Percentiles rank a stretch among this genome's conserved stretches.
Conservation (phyloP, 1,284 basidiomycete species). For the Mycena citricolor region DNA sequence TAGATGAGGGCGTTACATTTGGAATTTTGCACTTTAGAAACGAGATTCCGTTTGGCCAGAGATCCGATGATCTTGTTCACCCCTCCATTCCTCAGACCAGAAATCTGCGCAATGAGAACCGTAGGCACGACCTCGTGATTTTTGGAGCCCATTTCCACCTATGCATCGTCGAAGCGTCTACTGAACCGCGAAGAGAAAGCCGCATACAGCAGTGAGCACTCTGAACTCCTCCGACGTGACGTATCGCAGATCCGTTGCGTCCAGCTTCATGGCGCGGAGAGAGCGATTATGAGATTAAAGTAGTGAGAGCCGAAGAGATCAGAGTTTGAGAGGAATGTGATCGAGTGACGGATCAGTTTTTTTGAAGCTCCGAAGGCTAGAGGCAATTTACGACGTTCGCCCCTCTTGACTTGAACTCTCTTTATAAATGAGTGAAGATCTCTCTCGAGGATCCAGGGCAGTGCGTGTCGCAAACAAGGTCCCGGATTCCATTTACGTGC, state of each 20-base stretch:
- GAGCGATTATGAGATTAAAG: no score
- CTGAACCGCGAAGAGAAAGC: slow-evolving; percentile 11
- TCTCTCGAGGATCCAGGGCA: no score
- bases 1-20: slow-evolving; percentile 60
- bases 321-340: no score
- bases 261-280: slow-evolving; percentile 81
- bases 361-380: no score
- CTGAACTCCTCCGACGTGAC: slow-evolving; percentile 92
- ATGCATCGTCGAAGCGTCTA: slow-evolving; percentile 12
- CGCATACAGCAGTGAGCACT: slow-evolving; percentile 84
- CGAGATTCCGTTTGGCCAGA: slow-evolving; percentile 88
- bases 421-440: no score
- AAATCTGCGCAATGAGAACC: slow-evolving; percentile 86
- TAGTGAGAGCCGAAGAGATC: slow-evolving; percentile 3
- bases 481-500: no score
- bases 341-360: no score
- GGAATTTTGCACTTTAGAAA: slow-evolving; percentile 87
- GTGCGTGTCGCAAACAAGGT: no score
- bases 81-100: slow-evolving; percentile 86
- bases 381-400: no score
- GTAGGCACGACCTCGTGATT: slow-evolving; percentile 97
- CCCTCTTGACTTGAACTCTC: no score
- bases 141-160: slow-evolving; percentile 98
- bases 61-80: slow-evolving; percentile 92
- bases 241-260: slow-evolving; percentile 94